A percentile compares a stretch with the other conserved stretches of the same genome.
phyloP scores from a whole-genome alignment of 2,329 filamentous ascomycete genomes.

The Talaromyces sp. region DNA sequence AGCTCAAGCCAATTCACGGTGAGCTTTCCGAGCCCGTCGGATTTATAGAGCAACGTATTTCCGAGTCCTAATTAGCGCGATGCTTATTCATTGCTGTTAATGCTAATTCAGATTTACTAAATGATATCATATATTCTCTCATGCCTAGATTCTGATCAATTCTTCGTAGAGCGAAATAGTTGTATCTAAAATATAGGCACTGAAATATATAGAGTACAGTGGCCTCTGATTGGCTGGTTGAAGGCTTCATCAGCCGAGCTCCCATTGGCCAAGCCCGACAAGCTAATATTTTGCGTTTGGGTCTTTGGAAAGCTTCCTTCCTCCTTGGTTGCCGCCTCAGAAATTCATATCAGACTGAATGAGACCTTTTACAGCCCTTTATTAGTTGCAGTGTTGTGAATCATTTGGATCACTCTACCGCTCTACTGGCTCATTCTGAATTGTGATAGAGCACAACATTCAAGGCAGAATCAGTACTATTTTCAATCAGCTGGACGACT shows the following conservation, averaged over 20 bases:
- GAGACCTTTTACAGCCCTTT: not conserved
- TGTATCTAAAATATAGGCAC: not conserved
- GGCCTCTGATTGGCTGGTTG: not conserved
- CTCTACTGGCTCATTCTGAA: not conserved
- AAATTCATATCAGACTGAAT: not conserved
- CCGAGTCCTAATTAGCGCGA: not conserved
- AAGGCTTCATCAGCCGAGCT: not conserved
- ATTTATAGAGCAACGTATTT: not conserved
- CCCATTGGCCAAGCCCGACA: not conserved
- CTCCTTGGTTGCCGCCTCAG: not conserved
- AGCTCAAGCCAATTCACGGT: not conserved
- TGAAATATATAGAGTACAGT: not conserved
- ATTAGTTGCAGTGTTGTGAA: not conserved
- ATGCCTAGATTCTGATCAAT: not conserved
- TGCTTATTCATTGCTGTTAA: not conserved
- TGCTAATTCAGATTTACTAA: not conserved
- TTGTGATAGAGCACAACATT: not conserved
- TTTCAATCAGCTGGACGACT: not conserved
- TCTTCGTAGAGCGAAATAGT: too few species aligned
- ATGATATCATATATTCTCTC: not conserved
- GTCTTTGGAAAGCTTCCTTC: not conserved
- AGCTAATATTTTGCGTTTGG: not conserved
- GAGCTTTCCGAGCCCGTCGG: not conserved
- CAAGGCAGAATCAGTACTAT: not conserved
- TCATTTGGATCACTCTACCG: not conserved